These are phyloP conservation scores for Fusarium verticillioides DNA, from an alignment of 2,329 filamentous ascomycete genomes.

Conservation along the genomic window DNA sequence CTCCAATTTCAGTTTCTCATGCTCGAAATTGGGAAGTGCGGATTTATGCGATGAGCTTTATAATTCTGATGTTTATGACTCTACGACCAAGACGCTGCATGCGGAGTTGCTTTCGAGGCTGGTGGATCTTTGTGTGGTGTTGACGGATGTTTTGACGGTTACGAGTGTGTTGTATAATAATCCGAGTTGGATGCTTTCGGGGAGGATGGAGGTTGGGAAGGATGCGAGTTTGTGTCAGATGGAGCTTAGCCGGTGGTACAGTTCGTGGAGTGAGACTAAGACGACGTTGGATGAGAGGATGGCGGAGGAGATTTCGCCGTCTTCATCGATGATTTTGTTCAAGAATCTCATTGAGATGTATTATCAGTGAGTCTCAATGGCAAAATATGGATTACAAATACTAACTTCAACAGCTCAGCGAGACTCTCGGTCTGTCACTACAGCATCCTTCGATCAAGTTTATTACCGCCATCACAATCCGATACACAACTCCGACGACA, in stretches of 20 bases:
- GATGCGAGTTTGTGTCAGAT: constrained; percentile 37
- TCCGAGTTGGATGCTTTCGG: constrained; percentile 33
- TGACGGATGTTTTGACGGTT: constrained; percentile 38
- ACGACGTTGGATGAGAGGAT: constrained; percentile 23
- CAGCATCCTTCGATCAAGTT: constrained; percentile 35
- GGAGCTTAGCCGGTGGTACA: constrained; percentile 38
- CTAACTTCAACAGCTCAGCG: constrained; percentile 22
- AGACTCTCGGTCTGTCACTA: constrained; percentile 38
- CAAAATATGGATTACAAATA: accelerated
- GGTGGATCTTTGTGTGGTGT: constrained; percentile 39
- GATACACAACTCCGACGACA: constrained; percentile 19
- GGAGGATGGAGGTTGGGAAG: constrained; percentile 27
- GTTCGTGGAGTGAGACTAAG: constrained; percentile 31
- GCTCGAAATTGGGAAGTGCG: constrained; percentile 23
- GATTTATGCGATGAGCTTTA: constrained; percentile 38
- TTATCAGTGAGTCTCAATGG: constrained; percentile 30
- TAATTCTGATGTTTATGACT: constrained; percentile 39
- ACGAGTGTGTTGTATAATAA: constrained; percentile 39
- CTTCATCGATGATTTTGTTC: constrained; percentile 32
- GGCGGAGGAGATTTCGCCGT: not conserved
- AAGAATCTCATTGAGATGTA: constrained; percentile 44
- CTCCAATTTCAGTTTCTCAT: constrained; percentile 39
- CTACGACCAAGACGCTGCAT: constrained; percentile 32
- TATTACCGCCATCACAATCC: constrained; percentile 15
- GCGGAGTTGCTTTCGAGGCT: constrained; percentile 36